Base-by-base conservation (phyloP, 441 rosid species). In the Adansonia gregorii region DNA sequence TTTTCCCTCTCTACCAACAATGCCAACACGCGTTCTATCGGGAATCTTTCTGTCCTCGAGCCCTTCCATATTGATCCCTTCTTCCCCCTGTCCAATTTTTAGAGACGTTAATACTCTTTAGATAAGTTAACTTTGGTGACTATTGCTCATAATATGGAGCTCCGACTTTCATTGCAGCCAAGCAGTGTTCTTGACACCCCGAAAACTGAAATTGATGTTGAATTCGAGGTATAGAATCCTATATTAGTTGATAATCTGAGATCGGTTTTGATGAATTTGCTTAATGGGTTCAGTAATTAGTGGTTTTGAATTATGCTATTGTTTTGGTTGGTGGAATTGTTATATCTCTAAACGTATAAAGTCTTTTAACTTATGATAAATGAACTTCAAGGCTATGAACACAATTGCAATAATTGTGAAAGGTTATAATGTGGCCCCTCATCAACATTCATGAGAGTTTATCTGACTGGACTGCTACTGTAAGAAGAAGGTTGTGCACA, bases 131-230 rank as follows among this genome's bases (percentile, higher is more conserved):
- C 72, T 60, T 74, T 69, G 6, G 48, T 52, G 20, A 67, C 55
- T 69, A 69, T 79, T 76, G 76, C 35, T 69, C 58, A 2, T 67
- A 56, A 7, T 31, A 22, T 8, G 49, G 45, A 49, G 54, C 39
- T 24, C 17, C 45, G 69, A 2, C 12, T 31, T 8, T 20, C 63
- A 20, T 7, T 72, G 65, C 73, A 67, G 51, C 73, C 64, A 52
- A 68, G 39, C 24, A 31, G 64, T 52, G 48, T 49, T 24, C 20
- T 19, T 68, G 11, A 22, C 41, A 68, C 35, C 17, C 73, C 1
- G 27, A 68, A 46, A 5, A 20, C 61, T 73, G 66, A 59, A 73
- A 11, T 11, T 39, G 56, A 74, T 69, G 69, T 61, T 73, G 66
- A 59, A 73, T 6, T 11, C 19, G 56, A 74, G 77, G 69, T 74